Evolutionary conservation across 768 basidiomycete genomes (phyloP).

Genomic region (Lanmaoa rubissima): DNA sequence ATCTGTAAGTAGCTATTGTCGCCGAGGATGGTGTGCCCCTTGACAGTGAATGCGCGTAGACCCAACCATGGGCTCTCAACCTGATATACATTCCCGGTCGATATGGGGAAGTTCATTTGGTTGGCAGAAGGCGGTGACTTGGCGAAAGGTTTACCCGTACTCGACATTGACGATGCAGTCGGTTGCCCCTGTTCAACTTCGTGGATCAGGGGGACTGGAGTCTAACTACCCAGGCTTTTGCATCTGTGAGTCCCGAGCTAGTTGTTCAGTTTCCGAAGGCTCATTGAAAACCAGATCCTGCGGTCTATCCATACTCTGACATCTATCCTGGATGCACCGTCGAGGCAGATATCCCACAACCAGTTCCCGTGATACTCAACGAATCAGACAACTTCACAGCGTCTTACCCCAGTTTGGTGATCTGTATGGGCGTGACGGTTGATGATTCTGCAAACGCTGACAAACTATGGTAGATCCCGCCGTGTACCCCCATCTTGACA

Average conservation of each 20-base stretch:
- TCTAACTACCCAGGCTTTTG: constrained; percentile 13
- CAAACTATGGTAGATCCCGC: constrained; percentile 32
- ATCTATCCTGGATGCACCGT: constrained; percentile 37
- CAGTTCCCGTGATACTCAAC: neutral
- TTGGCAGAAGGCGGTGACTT: constrained; percentile 15
- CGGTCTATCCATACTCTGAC: constrained; percentile 40
- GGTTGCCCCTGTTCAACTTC: constrained; percentile 6
- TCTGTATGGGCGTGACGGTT: constrained; percentile 30
- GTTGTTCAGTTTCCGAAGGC: neutral
- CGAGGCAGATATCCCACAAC: neutral
- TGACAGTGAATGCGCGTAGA: constrained; percentile 28
- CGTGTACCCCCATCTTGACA: constrained; percentile 41
- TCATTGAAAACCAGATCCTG: constrained; percentile 33
- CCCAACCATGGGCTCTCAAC: constrained; percentile 33
- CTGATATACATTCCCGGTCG: constrained; percentile 32
- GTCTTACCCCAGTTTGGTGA: constrained; percentile 35
- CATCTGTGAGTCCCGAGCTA: constrained; percentile 18
- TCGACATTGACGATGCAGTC: neutral
- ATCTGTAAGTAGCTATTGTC: constrained; percentile 27
- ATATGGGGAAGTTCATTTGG: constrained; percentile 22
- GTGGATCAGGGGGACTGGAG: constrained; percentile 7
- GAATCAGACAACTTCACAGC: neutral
- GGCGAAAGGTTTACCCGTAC: constrained; percentile 19
- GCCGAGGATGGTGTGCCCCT: neutral
- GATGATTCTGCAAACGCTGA: constrained; percentile 6